Conservation (phyloP, 2,329 filamentous ascomycete species). For the Beauveria varroae region DNA sequence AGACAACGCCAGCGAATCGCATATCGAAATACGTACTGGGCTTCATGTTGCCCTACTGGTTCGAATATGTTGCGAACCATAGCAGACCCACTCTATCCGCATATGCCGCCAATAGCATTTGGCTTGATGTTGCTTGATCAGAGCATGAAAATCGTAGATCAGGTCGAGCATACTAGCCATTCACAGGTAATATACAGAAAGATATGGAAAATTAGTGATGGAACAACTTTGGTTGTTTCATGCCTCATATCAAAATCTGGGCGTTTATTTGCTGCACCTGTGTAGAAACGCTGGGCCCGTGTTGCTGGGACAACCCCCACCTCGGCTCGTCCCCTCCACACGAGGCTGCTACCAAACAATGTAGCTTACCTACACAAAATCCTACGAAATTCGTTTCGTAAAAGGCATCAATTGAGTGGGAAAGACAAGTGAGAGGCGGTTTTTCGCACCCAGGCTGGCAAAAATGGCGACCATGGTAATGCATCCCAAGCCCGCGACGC, state of each 20-base stretch:
- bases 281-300: not conserved
- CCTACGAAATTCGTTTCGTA: not conserved
- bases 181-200: too few species aligned
- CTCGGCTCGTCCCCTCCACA: not conserved
- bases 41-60: not conserved
- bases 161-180: too few species aligned
- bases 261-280: not conserved
- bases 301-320: conserved; percentile 9
- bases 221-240: too few species aligned
- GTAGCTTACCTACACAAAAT: not conserved
- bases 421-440: not conserved
- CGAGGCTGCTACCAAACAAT: not conserved
- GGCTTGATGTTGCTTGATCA: not conserved
- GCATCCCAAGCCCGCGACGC: conserved; percentile 6
- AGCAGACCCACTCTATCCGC: not conserved
- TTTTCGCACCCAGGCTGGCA: not conserved
- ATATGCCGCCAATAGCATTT: not conserved
- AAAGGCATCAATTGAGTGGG: not conserved
- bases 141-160: not conserved
- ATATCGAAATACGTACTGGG: not conserved
- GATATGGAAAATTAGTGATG: too few species aligned
- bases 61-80: not conserved
- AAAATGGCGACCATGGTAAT: conserved; percentile 10
- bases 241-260: not conserved
- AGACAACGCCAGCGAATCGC: too few species aligned